These are phyloP conservation scores for Aureoboletus auriporus DNA, from an alignment of 768 basidiomycete genomes.

Conservation along the genomic window DNA sequence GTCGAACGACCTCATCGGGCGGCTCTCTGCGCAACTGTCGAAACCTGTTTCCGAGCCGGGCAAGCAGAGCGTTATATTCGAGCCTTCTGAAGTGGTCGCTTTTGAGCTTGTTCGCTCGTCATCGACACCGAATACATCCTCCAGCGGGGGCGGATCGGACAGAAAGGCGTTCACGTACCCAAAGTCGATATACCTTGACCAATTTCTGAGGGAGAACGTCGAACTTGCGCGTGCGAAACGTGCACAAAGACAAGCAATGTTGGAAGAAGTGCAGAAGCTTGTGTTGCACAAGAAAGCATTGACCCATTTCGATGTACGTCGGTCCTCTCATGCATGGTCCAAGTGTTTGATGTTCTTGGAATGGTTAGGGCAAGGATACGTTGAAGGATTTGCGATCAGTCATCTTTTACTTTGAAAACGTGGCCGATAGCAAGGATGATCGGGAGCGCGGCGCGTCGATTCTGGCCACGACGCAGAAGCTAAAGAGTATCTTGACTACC, in stretches of 20 bases:
- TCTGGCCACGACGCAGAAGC: slow-evolving; percentile 41
- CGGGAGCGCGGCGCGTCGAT: slow-evolving; percentile 43
- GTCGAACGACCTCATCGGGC: slow-evolving; percentile 55
- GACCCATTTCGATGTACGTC: slow-evolving; percentile 53
- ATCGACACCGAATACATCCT: slow-evolving; percentile 11
- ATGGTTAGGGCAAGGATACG: slow-evolving; percentile 54
- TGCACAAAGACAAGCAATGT: slow-evolving; percentile 35
- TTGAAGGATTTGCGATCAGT: slow-evolving; percentile 57
- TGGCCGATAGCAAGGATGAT: slow-evolving; percentile 49
- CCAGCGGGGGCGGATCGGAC: slow-evolving; percentile 17
- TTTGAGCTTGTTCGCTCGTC: slow-evolving; percentile 44
- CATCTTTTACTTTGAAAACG: slow-evolving; percentile 67
- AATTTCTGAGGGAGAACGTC: slow-evolving; percentile 60
- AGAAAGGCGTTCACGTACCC: slow-evolving; percentile 53
- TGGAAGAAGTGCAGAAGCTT: slow-evolving; percentile 46
- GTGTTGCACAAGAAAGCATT: slow-evolving; percentile 43
- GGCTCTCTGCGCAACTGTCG: slow-evolving; percentile 36
- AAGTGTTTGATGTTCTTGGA: neutral
- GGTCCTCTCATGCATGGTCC: neutral
- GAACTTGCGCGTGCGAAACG: slow-evolving; percentile 38
- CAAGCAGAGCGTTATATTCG: slow-evolving; percentile 57
- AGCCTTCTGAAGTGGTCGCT: slow-evolving; percentile 59
- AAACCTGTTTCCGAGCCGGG: slow-evolving; percentile 19
- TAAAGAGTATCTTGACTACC: slow-evolving; percentile 48
- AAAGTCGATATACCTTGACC: slow-evolving; percentile 64